These are phyloP conservation scores for Sonneratia alba DNA, from an alignment of 345 rosid genomes.

Conservation along the genomic window DNA sequence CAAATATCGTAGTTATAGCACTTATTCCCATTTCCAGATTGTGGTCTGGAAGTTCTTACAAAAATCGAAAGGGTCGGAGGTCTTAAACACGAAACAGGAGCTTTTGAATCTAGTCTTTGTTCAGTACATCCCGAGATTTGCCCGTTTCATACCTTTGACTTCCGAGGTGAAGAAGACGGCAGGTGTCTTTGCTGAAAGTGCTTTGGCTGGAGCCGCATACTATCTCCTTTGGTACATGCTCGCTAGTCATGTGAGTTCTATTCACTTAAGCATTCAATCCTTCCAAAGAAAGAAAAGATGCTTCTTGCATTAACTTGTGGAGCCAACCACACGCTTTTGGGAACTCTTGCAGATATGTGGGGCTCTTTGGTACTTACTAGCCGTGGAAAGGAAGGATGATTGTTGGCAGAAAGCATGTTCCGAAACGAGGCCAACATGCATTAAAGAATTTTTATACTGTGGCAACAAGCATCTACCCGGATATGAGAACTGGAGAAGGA, in stretches of 20 bases:
- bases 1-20: neutral
- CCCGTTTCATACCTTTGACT: conserved; percentile 59
- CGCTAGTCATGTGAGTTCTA: conserved; percentile 71
- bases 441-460: conserved; percentile 50
- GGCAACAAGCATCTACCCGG: conserved; percentile 39
- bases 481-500: conserved; percentile 41
- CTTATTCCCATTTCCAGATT: conserved; percentile 29
- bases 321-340: neutral
- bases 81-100: conserved; percentile 47
- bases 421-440: conserved; percentile 26
- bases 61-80: conserved; percentile 49
- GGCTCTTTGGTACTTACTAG: conserved; percentile 75
- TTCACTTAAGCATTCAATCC: neutral
- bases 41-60: conserved; percentile 60
- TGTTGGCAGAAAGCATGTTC: conserved; percentile 65
- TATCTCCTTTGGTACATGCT: conserved; percentile 86
- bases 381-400: conserved; percentile 61
- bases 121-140: conserved; percentile 73
- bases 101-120: conserved; percentile 44
- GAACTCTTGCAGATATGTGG: conserved; percentile 52
- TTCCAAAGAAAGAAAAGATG: neutral
- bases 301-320: neutral
- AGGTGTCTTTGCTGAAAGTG: conserved; percentile 78
- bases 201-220: conserved; percentile 78
- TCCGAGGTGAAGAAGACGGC: conserved; percentile 80